Conservation (phyloP, 1,284 basidiomycete species). For the Wallemia hederae region DNA sequence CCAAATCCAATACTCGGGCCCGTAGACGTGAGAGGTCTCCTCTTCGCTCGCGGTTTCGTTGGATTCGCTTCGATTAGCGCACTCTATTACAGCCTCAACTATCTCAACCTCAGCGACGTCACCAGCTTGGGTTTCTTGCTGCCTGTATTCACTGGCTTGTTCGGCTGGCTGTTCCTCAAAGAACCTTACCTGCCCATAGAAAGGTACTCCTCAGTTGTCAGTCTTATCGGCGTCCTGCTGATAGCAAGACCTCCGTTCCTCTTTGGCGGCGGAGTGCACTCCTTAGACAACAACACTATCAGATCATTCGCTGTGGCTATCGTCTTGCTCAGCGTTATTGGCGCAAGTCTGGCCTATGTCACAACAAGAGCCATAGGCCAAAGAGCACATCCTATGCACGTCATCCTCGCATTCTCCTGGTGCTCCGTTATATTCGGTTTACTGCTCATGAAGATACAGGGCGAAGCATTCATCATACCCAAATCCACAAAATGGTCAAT, state of each 20-base stretch:
- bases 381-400: not conserved
- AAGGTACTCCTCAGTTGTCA: not conserved
- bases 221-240: not conserved
- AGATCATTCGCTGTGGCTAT: not conserved
- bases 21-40: constrained; percentile 28
- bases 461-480: not conserved
- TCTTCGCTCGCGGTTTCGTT: constrained; percentile 29
- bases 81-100: constrained; percentile 37
- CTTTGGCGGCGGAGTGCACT: constrained; percentile 2
- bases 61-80: constrained; percentile 33
- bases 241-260: not conserved
- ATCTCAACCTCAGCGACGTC: constrained; percentile 39
- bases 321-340: not conserved
- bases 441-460: not conserved
- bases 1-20: constrained; percentile 38
- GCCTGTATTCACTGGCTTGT: constrained; percentile 36
- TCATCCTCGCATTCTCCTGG: not conserved
- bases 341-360: not conserved
- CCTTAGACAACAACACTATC: not conserved
- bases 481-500: not conserved
- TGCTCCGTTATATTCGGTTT: not conserved
- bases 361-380: not conserved
- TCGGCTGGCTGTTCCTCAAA: constrained; percentile 34
- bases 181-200: constrained; percentile 20
- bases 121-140: constrained; percentile 44